Conservation (phyloP, 805 yeast genomes). For the Hanseniaspora thailandica region DNA sequence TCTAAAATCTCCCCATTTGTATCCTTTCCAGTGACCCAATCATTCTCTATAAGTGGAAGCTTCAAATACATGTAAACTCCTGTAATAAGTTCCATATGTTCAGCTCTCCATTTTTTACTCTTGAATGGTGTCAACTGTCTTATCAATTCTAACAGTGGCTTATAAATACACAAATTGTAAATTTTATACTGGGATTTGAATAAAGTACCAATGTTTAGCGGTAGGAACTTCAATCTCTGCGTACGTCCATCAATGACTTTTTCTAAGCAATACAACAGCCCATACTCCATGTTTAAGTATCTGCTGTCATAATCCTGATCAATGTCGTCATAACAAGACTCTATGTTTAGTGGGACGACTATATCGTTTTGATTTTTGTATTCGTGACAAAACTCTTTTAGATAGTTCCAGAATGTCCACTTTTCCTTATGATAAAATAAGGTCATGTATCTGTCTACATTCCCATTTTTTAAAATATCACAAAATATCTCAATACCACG, state of each 20-base stretch:
- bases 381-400: constrained; percentile 17
- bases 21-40: constrained; percentile 76
- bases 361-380: background rate
- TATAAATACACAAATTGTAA: constrained; percentile 50
- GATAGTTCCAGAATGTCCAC: constrained; percentile 24
- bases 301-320: constrained; percentile 11
- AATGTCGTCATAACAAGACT: constrained; percentile 5
- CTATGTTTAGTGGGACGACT: background rate
- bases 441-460: constrained; percentile 25
- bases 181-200: constrained; percentile 37
- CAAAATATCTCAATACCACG: constrained; percentile 33
- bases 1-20: constrained; percentile 61
- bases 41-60: constrained; percentile 58
- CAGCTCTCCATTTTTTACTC: constrained; percentile 87
- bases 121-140: constrained; percentile 78
- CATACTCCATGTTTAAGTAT: constrained; percentile 18
- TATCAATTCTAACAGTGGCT: constrained; percentile 59
- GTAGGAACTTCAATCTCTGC: constrained; percentile 41
- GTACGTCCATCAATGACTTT: constrained; percentile 54
- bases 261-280: constrained; percentile 39
- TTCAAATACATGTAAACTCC: constrained; percentile 69
- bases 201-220: constrained; percentile 26
- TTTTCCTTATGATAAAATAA: constrained; percentile 22
- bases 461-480: constrained; percentile 21
- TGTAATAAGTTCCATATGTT: constrained; percentile 86